Base-by-base conservation (phyloP, 106 monocot species). In the Chionographis japonica region DNA sequence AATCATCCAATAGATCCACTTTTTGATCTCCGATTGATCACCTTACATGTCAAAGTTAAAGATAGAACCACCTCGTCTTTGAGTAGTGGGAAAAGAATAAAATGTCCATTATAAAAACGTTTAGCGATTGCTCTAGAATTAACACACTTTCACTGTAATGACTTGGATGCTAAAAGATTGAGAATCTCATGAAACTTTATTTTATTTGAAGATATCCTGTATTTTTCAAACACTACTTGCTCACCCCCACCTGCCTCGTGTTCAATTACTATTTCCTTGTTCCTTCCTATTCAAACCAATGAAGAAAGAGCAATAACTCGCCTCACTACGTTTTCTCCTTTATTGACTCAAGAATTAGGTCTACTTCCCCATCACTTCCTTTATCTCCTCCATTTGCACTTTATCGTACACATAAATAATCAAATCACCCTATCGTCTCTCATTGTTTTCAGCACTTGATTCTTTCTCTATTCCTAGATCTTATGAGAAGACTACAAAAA, bases 401-500 rank as follows among this genome's bases (percentile, higher is more conserved):
- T 57, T 12, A 49, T 54, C 15, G 27, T 56, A 52, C 58, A 17
- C 15, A 12, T n/a, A 3, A 12, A 62, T 58, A 12, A 57, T 37
- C 46, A 54, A 66, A 65, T 46, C 0, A 16, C n/a, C 50, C 4
- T 46, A 49, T 14, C 58, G 10, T 37, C 50, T n/a, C n/a, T 74
- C 36, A 50, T 50, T 58, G 50, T 57, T 73, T 42, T 74, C 37
- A 12, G 20, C 65, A 35, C 56, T 74, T 63, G 36, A 27, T 63
- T 54, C 74, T 9, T 27, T 50, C 20, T 49, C 46, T 41, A 51
- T 51, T 63, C 50, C 72, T 63, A 5, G 72, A 17, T 67, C 37
- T 60, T 75, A 67, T 17, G 60, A 18, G 40, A 17, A 75, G 12
- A 39, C 37, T 40, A 15, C 52, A 60, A 11, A 75, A 20, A 75